Percentiles rank a stretch among this genome's conserved stretches.
phyloP scores from a whole-genome alignment of 1,284 basidiomycete species.

The Sanghuangporus sanghuang region DNA sequence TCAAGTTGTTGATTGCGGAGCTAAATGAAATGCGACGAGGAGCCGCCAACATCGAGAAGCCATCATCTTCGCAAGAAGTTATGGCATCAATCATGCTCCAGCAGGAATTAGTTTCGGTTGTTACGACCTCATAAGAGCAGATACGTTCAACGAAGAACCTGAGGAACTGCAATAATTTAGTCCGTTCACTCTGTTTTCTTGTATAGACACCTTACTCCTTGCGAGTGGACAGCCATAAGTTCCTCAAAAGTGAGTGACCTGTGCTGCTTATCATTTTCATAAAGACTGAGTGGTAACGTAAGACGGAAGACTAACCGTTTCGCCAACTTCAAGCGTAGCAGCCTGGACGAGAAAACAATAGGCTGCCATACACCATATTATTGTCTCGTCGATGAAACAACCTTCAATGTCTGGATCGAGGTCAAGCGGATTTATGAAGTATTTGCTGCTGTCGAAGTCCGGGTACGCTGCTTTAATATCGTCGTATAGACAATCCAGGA shows the following conservation, averaged over 20 bases:
- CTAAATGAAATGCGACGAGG: neutral
- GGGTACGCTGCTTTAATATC: neutral
- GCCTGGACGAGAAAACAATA: neutral
- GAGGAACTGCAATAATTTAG: neutral
- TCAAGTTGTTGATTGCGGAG: neutral
- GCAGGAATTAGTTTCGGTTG: neutral
- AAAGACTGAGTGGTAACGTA: no score
- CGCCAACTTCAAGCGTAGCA: neutral
- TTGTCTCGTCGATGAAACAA: neutral
- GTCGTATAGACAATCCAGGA: neutral
- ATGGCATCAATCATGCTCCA: neutral
- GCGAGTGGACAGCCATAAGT: neutral
- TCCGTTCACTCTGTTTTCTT: no score
- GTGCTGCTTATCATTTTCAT: neutral
- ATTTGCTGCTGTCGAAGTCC: neutral
- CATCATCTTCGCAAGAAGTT: neutral
- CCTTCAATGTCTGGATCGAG: neutral
- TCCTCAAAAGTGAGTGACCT: neutral
- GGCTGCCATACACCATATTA: neutral
- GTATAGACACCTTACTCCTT: neutral
- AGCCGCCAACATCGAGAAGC: neutral
- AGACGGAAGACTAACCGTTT: neutral
- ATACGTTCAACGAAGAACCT: neutral
- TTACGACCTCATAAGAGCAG: neutral
- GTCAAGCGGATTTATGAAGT: neutral